A percentile compares a stretch with the other conserved stretches of the same genome.
Conservation (phyloP, 1,284 basidiomycete species). For the Marasmius sp. region DNA sequence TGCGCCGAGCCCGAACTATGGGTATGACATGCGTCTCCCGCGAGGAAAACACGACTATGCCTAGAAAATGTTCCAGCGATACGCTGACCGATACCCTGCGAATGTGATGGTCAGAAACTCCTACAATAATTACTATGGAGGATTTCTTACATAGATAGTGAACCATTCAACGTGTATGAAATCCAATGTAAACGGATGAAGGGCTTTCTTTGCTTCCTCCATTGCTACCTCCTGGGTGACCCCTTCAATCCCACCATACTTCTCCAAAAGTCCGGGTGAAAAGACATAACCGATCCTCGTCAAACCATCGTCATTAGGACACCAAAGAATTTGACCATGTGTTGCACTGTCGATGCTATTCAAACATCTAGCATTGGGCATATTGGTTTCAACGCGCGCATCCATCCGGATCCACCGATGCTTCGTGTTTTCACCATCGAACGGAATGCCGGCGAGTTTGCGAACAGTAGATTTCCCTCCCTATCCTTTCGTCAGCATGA, state of each 20-base stretch:
- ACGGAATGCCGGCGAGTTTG: slow-evolving; percentile 20
- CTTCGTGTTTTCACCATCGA: slow-evolving; percentile 22
- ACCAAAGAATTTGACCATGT: slow-evolving; percentile 28
- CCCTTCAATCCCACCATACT: slow-evolving; percentile 24
- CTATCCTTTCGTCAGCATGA: slow-evolving; percentile 5
- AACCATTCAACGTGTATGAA: slow-evolving; percentile 24
- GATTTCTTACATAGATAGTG: slow-evolving; percentile 22
- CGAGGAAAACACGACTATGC: slow-evolving; percentile 22
- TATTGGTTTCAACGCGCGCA: slow-evolving; percentile 24
- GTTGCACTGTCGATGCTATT: slow-evolving; percentile 23
- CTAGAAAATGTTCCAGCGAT: slow-evolving; percentile 22
- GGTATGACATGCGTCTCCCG: slow-evolving; percentile 28
- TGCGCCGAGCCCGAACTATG: slow-evolving; percentile 26
- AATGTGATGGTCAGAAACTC: background rate
- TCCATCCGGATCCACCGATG: slow-evolving; percentile 27
- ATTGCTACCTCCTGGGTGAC: slow-evolving; percentile 23
- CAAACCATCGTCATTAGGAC: slow-evolving; percentile 24
- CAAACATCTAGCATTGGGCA: slow-evolving; percentile 24
- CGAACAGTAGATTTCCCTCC: slow-evolving; percentile 25
- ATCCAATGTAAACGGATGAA: slow-evolving; percentile 23
- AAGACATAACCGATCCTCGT: slow-evolving; percentile 28
- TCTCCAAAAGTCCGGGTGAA: slow-evolving; percentile 20
- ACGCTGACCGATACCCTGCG: slow-evolving; percentile 25
- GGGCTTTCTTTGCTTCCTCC: slow-evolving; percentile 23
- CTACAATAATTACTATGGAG: background rate